Evolutionary conservation across 768 basidiomycete species (phyloP), one percentile per base, ranked within the genome.

Genomic region (Kwoniella dendrophila): DNA sequence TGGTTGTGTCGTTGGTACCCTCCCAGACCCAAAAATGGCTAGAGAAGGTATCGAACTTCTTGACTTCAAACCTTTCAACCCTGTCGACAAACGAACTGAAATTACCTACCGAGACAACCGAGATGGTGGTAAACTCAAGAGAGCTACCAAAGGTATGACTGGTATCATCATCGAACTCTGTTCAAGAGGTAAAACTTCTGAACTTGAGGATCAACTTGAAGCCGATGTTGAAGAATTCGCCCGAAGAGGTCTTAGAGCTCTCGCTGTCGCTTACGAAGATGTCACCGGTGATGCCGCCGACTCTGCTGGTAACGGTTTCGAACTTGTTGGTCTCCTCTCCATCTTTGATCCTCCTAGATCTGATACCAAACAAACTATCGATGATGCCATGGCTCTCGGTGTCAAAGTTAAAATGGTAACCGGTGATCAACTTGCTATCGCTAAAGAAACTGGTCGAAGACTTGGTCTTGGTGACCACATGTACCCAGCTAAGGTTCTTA

Each of bases 361-460:
- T 0, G 95, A 98, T 78, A 98, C 95, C 81, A 96, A 98, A 83
- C 90, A 96, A 82, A 98, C 95, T 20, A 97, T 98, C 77, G 94
- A 97, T 75, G 93, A 98, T 79, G 94, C 95, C 55, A 83, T 92
- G 60, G 88, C 88, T 59, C 91, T 97, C 77, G 95, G 95, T 80
- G 93, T 98, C 73, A 89, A 88, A 79, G 94, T 98, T 80, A 98
- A 98, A 88, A 98, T 98, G 95, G 95, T 97, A 64, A 98, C 95
- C n/a, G 95, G 95, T 84, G 95, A 98, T 80, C 95, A 98, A 83
- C 91, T 98, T 77, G 95, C 95, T 68, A 98, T 98, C 72, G 95
- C 95, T 36, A 98, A 98, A 86, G 95, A 98, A 81, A 97, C 95
- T 64, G 95, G 95, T 63, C 90, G 95, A 80, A 90, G 95, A 83